Percentiles rank a stretch among this genome's conserved stretches.
phyloP scores from a whole-genome alignment of 805 yeast genomes.

The Candida sonorensis region DNA sequence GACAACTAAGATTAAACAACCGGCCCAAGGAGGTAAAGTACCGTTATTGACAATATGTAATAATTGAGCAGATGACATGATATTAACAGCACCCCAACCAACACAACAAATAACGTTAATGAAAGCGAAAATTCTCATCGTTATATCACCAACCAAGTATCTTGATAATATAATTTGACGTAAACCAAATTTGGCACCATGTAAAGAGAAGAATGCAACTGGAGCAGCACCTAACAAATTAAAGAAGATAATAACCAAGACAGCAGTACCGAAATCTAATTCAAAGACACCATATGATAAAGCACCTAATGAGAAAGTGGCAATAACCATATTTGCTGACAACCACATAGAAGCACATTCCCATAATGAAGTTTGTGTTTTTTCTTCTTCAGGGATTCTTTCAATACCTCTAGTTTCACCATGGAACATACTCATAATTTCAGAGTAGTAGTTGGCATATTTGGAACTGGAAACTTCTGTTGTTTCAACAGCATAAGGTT shows the following conservation, averaged over 20 bases:
- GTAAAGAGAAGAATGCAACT: constrained; percentile 76
- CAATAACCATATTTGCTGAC: constrained; percentile 82
- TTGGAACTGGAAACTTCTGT: constrained; percentile 12
- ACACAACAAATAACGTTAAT: constrained; percentile 80
- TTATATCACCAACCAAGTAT: constrained; percentile 67
- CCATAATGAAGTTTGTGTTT: constrained; percentile 56
- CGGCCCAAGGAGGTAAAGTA: constrained; percentile 83
- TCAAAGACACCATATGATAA: constrained; percentile 55
- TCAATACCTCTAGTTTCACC: constrained; percentile 76
- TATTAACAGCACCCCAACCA: constrained; percentile 95
- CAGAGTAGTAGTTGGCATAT: constrained; percentile 12
- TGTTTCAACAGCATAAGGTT: constrained; percentile 17
- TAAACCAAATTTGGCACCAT: constrained; percentile 79
- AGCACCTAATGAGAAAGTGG: constrained; percentile 75
- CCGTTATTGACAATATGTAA: constrained; percentile 65
- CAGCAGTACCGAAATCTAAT: constrained; percentile 68
- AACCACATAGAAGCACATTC: constrained; percentile 86
- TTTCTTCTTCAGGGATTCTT: constrained; percentile 71
- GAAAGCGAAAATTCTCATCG: constrained; percentile 70
- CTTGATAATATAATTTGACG: constrained; percentile 84
- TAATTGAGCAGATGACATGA: constrained; percentile 82
- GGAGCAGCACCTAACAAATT: constrained; percentile 64
- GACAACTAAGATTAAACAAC: constrained; percentile 64
- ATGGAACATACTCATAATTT: constrained; percentile 25
- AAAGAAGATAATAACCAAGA: constrained; percentile 65